phyloP scores from a whole-genome alignment of 176 grass and related monocot species.

The Pontederia crassipes region DNA sequence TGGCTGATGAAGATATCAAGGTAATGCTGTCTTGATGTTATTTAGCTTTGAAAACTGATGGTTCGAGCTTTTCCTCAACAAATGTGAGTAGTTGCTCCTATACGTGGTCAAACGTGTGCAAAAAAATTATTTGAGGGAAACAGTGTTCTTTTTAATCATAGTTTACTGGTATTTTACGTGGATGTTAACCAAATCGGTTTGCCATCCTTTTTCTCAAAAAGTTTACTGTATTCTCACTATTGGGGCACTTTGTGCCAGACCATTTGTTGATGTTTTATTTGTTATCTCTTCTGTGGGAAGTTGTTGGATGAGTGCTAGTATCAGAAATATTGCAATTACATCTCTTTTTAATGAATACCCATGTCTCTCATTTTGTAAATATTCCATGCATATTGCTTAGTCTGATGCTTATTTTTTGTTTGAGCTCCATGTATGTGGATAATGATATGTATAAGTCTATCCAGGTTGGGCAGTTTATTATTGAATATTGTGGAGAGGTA shows the following conservation, averaged over 20 bases:
- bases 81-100: not conserved
- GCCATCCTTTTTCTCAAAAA: too few relatives aligned
- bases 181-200: too few relatives aligned
- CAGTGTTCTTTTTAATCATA: too few relatives aligned
- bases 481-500: constrained; percentile 96
- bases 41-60: constrained; percentile 6
- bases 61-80: constrained; percentile 5
- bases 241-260: too few relatives aligned
- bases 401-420: constrained; percentile 10
- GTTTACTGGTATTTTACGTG: too few relatives aligned
- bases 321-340: too few relatives aligned
- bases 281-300: too few relatives aligned
- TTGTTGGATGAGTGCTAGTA: too few relatives aligned
- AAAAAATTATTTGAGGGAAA: not conserved
- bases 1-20: constrained; percentile 84
- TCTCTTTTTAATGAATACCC: too few relatives aligned
- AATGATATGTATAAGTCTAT: constrained; percentile 8
- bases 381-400: not conserved
- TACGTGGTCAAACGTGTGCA: not conserved
- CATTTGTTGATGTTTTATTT: too few relatives aligned
- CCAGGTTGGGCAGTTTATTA: constrained; percentile 91
- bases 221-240: too few relatives aligned
- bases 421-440: not conserved
- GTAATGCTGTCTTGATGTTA: constrained; percentile 24
- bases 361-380: too few relatives aligned